phyloP scores from a whole-genome alignment of 2,329 filamentous ascomycete genomes.

The Hymenotorrendiella dingleyae region DNA sequence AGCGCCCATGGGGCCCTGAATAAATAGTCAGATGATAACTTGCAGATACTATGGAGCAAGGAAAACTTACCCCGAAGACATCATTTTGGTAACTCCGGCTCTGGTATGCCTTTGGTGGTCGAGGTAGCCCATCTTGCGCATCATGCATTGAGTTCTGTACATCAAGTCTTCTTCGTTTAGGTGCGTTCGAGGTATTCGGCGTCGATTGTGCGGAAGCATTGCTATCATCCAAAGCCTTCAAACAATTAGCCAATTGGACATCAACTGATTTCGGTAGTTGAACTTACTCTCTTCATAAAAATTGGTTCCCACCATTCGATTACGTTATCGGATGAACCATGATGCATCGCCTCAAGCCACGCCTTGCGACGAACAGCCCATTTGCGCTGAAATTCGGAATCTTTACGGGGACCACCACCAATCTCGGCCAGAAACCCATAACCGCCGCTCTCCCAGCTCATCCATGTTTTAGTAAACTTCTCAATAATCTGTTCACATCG shows the following conservation, averaged over 20 bases:
- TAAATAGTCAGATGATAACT: too few species aligned
- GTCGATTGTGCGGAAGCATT: neutral
- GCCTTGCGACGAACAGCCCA: conserved; percentile 1
- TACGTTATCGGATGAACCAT: neutral
- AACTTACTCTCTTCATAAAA: too few species aligned
- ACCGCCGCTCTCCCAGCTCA: neutral
- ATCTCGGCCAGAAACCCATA: conserved; percentile 4
- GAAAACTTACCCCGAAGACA: too few species aligned
- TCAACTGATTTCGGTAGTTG: too few species aligned
- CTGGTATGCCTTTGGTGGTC: too few species aligned
- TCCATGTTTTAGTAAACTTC: conserved; percentile 2
- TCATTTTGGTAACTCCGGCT: too few species aligned
- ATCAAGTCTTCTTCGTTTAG: neutral
- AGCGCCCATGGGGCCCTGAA: too few species aligned
- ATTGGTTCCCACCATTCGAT: conserved; percentile 9
- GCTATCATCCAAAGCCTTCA: too few species aligned
- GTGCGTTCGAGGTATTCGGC: neutral
- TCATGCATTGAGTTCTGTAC: neutral
- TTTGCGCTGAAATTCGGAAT: conserved; percentile 1
- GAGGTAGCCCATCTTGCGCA: too few species aligned
- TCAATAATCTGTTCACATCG: conserved; percentile 1
- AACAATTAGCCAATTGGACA: too few species aligned
- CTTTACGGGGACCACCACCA: neutral
- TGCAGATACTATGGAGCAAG: too few species aligned
- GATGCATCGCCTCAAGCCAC: conserved; percentile 4